Conservation (phyloP, 2,329 filamentous ascomycete genomes). For the Fusarium anguioides region DNA sequence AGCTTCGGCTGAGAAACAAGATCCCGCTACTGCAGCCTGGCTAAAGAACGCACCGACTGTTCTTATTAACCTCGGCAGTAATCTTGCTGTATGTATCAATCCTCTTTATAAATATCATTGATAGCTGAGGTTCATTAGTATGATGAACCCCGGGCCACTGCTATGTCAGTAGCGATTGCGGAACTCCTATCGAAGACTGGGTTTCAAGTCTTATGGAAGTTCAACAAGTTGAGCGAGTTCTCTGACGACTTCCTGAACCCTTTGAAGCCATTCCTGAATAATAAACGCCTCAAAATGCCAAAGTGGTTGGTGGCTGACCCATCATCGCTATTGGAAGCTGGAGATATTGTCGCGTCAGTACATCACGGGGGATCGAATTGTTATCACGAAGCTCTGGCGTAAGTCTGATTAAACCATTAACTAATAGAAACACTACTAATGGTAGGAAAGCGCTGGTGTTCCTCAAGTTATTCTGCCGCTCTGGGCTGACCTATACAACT, state of each 20-base stretch:
- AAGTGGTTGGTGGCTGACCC: conserved; percentile 48
- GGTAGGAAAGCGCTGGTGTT: conserved; percentile 49
- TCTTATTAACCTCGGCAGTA: conserved; percentile 61
- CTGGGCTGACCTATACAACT: conserved; percentile 61
- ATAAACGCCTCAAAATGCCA: conserved; percentile 33
- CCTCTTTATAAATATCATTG: too few species aligned
- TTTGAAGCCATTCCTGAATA: conserved; percentile 23
- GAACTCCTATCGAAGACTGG: conserved; percentile 5
- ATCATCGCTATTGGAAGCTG: conserved; percentile 48
- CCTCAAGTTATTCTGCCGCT: conserved; percentile 59
- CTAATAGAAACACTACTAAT: neutral
- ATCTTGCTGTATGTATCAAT: conserved; percentile 16
- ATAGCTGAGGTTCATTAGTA: neutral
- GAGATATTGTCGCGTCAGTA: conserved; percentile 33
- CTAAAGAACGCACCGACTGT: conserved; percentile 55
- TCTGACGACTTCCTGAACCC: conserved; percentile 14
- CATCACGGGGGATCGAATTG: conserved; percentile 39
- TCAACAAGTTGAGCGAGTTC: conserved; percentile 20
- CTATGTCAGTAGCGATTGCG: neutral
- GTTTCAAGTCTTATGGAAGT: conserved; percentile 50
- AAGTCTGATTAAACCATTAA: neutral
- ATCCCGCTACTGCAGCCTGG: conserved; percentile 58
- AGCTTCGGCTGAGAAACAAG: conserved; percentile 51
- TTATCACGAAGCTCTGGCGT: conserved; percentile 36
- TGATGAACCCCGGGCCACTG: neutral